Evolutionary conservation across 2,329 filamentous ascomycete genomes (phyloP).

Genomic region (Tolypocladium cylindrosporum): DNA sequence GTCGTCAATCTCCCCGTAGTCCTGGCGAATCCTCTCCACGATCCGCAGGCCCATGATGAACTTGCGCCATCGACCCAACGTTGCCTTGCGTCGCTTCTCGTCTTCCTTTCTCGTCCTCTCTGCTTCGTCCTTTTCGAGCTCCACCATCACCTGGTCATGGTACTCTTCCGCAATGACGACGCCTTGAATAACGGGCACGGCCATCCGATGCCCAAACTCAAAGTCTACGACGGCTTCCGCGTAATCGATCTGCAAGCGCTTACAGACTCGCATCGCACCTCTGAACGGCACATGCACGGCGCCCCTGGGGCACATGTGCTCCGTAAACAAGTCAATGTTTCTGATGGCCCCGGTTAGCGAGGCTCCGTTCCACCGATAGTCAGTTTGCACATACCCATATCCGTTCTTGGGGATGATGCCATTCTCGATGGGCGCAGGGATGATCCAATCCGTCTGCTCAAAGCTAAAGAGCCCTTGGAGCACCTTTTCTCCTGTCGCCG

Average conservation of each 20-base stretch:
- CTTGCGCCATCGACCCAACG: constrained; percentile 72
- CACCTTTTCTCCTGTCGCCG: constrained; percentile 70
- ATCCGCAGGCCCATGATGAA: constrained; percentile 81
- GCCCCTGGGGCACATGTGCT: constrained; percentile 80
- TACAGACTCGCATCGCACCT: constrained; percentile 71
- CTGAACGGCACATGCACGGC: constrained; percentile 75
- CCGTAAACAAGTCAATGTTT: constrained; percentile 92
- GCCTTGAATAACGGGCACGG: constrained; percentile 82
- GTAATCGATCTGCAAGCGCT: constrained; percentile 74
- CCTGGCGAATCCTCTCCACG: constrained; percentile 61
- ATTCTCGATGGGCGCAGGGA: constrained; percentile 74
- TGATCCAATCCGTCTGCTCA: constrained; percentile 91
- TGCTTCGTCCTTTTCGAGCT: constrained; percentile 67
- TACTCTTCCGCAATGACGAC: constrained; percentile 82
- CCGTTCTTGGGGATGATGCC: constrained; percentile 88
- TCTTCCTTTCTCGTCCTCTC: constrained; percentile 72
- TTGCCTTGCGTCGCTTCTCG: constrained; percentile 66
- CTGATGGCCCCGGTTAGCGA: constrained; percentile 16
- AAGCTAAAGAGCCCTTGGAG: constrained; percentile 76
- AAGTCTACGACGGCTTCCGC: constrained; percentile 95
- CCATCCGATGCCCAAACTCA: constrained; percentile 90
- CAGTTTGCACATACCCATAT: constrained; percentile 47
- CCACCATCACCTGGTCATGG: constrained; percentile 61
- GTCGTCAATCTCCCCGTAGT: constrained; percentile 59
- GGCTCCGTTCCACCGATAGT: neutral